phyloP scores from a whole-genome alignment of 2,329 filamentous ascomycete genomes.

The Penicillium sumatraense region DNA sequence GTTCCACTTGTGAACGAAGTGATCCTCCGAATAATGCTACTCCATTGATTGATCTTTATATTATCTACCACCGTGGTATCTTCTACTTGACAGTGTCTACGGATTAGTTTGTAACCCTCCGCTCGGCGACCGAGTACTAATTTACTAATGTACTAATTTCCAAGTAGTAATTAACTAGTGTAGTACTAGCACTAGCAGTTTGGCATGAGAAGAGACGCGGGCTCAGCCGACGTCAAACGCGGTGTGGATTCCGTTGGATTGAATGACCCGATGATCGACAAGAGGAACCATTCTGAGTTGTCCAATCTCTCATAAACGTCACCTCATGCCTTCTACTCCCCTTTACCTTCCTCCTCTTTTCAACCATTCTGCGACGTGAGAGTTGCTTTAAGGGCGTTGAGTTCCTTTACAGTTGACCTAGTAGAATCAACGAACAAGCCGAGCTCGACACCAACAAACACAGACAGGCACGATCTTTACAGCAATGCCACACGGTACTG shows the following conservation, averaged over 20 bases:
- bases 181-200: too few species aligned
- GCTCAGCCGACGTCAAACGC: constrained; percentile 1
- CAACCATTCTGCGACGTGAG: constrained; percentile 12
- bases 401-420: neutral
- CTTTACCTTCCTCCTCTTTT: neutral
- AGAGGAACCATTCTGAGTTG: neutral
- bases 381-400: neutral
- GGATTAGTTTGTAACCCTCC: too few species aligned
- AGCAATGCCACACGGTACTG: constrained; percentile 15
- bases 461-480: neutral
- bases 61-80: too few species aligned
- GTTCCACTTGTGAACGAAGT: neutral
- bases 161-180: too few species aligned
- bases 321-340: neutral
- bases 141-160: too few species aligned
- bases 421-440: neutral
- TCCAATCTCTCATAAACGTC: constrained; percentile 6
- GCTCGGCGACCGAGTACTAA: too few species aligned
- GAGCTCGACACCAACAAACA: too few species aligned
- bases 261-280: constrained; percentile 17
- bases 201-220: neutral
- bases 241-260: constrained; percentile 15
- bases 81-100: too few species aligned
- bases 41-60: neutral
- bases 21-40: neutral